Percentiles rank a stretch among this genome's conserved stretches.
Conservation (phyloP, 2,329 filamentous ascomycete species). For the Cladosporium austrohemisphaericum region DNA sequence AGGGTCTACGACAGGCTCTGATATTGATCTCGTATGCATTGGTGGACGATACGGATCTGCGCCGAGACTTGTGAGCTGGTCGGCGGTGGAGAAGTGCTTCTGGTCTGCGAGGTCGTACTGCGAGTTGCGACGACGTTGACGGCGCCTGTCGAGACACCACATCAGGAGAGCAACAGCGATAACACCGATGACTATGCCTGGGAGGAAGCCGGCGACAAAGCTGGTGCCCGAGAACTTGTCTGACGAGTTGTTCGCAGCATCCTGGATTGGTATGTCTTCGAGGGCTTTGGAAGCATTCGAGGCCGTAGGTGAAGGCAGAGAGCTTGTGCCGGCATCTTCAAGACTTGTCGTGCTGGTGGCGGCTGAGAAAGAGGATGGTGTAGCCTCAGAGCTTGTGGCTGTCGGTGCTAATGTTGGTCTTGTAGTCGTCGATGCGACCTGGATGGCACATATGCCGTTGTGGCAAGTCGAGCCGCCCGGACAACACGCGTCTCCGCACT, state of each 20-base stretch:
- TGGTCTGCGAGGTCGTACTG: conserved; percentile 21
- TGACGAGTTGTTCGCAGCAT: background rate
- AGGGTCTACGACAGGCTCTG: conserved; percentile 29
- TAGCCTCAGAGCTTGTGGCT: conserved; percentile 1
- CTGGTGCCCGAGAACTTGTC: conserved; percentile 29
- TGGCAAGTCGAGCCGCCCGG: conserved; percentile 68
- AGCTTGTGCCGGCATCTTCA: background rate
- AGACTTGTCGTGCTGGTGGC: background rate
- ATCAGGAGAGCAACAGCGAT: conserved; percentile 25
- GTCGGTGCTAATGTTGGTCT: conserved; percentile 12
- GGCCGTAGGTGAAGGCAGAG: background rate
- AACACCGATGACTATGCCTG: conserved; percentile 31
- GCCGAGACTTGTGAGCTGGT: conserved; percentile 15
- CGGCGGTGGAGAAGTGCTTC: conserved; percentile 20
- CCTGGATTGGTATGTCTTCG: background rate
- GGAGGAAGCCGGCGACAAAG: conserved; percentile 35
- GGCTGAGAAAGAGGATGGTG: conserved; percentile 6
- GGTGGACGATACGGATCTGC: conserved; percentile 10
- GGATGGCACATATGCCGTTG: conserved; percentile 48
- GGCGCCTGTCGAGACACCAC: conserved; percentile 23
- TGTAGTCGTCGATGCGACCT: conserved; percentile 12
- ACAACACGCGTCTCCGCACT: conserved; percentile 62
- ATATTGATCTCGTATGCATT: conserved; percentile 32
- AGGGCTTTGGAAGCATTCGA: background rate
- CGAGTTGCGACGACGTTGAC: conserved; percentile 16